Base-by-base conservation (phyloP, 108 stramenopile species). In the Aurantiochytrium sp. region DNA sequence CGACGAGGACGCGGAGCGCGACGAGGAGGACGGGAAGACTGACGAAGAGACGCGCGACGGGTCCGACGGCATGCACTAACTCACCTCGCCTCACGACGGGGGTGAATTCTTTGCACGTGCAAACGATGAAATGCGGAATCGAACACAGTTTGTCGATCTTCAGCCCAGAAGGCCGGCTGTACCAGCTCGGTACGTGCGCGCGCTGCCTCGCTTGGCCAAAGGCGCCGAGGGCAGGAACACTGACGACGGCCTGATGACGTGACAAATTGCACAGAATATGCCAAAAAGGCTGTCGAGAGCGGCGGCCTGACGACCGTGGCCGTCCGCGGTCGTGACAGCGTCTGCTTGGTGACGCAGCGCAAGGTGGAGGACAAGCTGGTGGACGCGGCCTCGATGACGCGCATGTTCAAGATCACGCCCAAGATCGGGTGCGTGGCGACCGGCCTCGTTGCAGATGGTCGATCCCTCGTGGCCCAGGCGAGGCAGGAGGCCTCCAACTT, bases 81-180 rank as follows among this genome's bases (percentile, higher is more conserved):
- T n/a, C n/a, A n/a, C n/a, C n/a, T n/a, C n/a, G n/a, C n/a, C n/a
- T n/a, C n/a, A n/a, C n/a, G n/a, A n/a, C n/a, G n/a, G n/a, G n/a
- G n/a, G n/a, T n/a, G n/a, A n/a, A n/a, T n/a, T n/a, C n/a, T n/a
- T n/a, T n/a, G n/a, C n/a, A n/a, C n/a, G n/a, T n/a, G n/a, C n/a
- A n/a, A n/a, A n/a, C n/a, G n/a, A n/a, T n/a, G n/a, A n/a, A n/a
- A n/a, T n/a, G n/a, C n/a, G n/a, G n/a, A n/a, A n/a, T n/a, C n/a
- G n/a, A n/a, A n/a, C 15, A 65, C 59, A 65, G 91, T 53, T 91
- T 99, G 92, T 97, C 98, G 69, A 97, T 99, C 88, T 99, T 99
- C 91, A 97, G 97, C 52, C 98, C 99, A 42, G 96, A 98, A 87
- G 99, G 99, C 55, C 95, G 97, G 10, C 93, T 99, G 86, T 99